Base-by-base conservation (phyloP, 75 land plant genomes). In the Picea sitchensis region DNA sequence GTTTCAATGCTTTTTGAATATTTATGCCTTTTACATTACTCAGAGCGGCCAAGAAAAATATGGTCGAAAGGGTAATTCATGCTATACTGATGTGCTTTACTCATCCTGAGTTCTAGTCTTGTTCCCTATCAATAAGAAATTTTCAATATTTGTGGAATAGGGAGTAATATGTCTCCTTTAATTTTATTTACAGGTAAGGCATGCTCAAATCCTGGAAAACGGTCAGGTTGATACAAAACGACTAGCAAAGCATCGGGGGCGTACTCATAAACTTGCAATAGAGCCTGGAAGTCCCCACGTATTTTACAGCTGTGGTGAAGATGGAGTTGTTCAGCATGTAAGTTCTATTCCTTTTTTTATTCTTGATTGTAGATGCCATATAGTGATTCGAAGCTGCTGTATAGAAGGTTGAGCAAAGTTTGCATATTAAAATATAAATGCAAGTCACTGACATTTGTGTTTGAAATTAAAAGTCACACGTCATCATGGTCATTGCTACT, bases 221-320 rank as follows among this genome's bases (percentile, higher is more conserved):
- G 97, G 97, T 11, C 17, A 17, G 31, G 95, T 94, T 20, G 73
- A 78, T 4, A 92, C 95, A 36, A 83, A 80, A 82, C 74, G 54
- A 64, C 82, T 94, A 38, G 93, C 83, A 34, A 76, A 87, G 79
- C 97, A 92, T 77, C 71, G 80, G 41, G 93, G 95, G 30, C 90
- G 90, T 72, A 91, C 87, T 36, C 93, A 94, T 79, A 91, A 94
- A 78, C 81, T 92, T 56, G 97, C 95, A n/a, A 82, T 94, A 20
- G 98, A 95, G 77, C 95, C 95, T 58, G 98, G 98, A 67, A 93
- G 98, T 73, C 85, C 96, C 3, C 84, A 92, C 63, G 87, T 80
- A 56, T 91, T 95, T 77, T 93, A 87, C 72, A 93, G 92, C 80
- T 93, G 95, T 77, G 98, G 95, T 23, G 98, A 95, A 77, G 98